Evolutionary conservation across 2,329 filamentous ascomycete species (phyloP).

Genomic region (Colletotrichum orbiculare): DNA sequence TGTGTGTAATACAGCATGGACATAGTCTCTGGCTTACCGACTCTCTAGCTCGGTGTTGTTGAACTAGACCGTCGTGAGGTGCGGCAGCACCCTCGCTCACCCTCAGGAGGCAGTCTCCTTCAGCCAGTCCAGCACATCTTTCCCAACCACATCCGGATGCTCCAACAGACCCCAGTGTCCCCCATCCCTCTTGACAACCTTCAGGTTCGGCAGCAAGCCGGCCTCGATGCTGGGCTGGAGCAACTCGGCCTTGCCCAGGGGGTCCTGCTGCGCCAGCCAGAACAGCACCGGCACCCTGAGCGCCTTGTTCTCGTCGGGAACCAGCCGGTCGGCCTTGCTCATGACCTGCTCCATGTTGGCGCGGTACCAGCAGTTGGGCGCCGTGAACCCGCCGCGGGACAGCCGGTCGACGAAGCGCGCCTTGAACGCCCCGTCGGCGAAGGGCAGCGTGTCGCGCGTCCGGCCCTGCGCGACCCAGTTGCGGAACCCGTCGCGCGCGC

Average conservation of each 20-base stretch:
- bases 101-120: conserved; percentile 17
- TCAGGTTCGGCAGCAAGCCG: conserved; percentile 41
- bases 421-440: conserved; percentile 41
- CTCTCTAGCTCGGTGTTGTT: too few species aligned
- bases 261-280: conserved; percentile 42
- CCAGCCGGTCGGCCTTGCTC: conserved; percentile 37
- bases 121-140: conserved; percentile 39
- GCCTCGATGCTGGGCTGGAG: conserved; percentile 37
- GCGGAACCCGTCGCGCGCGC: conserved; percentile 48
- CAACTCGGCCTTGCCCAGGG: conserved; percentile 40
- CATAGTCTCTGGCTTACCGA: too few species aligned
- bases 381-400: conserved; percentile 41
- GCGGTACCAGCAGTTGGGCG: conserved; percentile 44
- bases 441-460: conserved; percentile 40
- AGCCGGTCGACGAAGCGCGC: conserved; percentile 43
- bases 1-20: too few species aligned
- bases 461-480: conserved; percentile 39
- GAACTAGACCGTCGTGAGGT: too few species aligned
- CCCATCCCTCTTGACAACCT: conserved; percentile 40
- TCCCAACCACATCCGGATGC: conserved; percentile 41
- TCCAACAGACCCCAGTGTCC: conserved; percentile 47
- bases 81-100: too few species aligned
- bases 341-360: conserved; percentile 38
- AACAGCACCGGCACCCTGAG: conserved; percentile 43
- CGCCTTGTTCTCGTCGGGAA: conserved; percentile 36